Evolutionary conservation across 2,329 filamentous ascomycete species (phyloP).

Genomic region (Fusarium albidum): DNA sequence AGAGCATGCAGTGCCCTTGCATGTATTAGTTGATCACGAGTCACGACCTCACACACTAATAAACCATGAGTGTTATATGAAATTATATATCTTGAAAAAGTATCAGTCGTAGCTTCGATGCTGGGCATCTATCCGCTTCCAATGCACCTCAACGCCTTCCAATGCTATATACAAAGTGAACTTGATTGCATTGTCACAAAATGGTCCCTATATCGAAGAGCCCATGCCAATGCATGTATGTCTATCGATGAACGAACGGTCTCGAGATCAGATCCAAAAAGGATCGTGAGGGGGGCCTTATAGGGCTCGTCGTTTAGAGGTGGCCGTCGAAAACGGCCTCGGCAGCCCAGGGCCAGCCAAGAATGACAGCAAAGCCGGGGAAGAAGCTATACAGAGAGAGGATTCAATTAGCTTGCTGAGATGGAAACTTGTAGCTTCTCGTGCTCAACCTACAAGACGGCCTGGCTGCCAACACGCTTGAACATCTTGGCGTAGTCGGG

Average conservation of each 20-base stretch:
- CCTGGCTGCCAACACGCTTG: slow-evolving; percentile 43
- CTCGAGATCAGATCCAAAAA: slow-evolving; percentile 21
- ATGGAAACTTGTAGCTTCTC: neutral
- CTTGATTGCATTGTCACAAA: slow-evolving; percentile 33
- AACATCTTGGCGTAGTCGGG: slow-evolving; percentile 45
- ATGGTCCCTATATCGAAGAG: slow-evolving; percentile 11
- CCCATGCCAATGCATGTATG: slow-evolving; percentile 14
- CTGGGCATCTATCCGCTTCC: slow-evolving; percentile 31
- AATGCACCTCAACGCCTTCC: slow-evolving; percentile 42
- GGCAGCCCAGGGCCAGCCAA: slow-evolving; percentile 47
- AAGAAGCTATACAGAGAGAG: slow-evolving; percentile 46
- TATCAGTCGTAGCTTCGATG: slow-evolving; percentile 37
- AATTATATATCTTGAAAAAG: slow-evolving; percentile 39
- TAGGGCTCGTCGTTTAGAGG: slow-evolving; percentile 35
- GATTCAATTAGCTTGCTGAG: slow-evolving; percentile 15
- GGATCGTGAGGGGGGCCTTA: neutral
- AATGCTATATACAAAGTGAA: slow-evolving; percentile 42
- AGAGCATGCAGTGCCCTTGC: neutral
- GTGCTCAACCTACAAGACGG: slow-evolving; percentile 45
- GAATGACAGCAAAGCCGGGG: slow-evolving; percentile 44
- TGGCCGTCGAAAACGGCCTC: slow-evolving; percentile 43
- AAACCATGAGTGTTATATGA: slow-evolving; percentile 32
- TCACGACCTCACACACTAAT: neutral
- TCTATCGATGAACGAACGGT: slow-evolving; percentile 16
- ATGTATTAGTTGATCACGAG: neutral